A percentile compares a stretch with the other conserved stretches of the same genome.
phyloP scores from a whole-genome alignment of 306 rosid genomes.

The Biancaea sappan region DNA sequence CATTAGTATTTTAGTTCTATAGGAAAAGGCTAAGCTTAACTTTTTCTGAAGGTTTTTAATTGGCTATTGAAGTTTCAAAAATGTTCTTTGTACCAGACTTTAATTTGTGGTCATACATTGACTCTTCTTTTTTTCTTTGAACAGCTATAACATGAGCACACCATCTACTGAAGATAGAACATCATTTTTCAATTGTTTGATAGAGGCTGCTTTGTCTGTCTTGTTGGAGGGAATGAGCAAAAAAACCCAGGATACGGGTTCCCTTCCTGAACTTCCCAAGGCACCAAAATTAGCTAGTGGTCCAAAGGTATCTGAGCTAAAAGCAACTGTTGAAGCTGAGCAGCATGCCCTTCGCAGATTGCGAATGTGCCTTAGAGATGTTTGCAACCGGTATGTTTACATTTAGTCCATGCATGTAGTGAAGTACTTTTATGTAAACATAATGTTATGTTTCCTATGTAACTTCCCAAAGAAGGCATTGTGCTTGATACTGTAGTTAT shows the following conservation, averaged over 20 bases:
- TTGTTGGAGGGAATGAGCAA: conserved; percentile 58
- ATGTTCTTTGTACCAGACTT: conserved; percentile 2
- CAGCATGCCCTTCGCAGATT: conserved; percentile 96
- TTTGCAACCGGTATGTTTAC: conserved; percentile 85
- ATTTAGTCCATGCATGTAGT: background rate
- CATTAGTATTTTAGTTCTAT: conserved; percentile 12
- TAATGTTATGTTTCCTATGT: background rate
- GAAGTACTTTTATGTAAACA: background rate
- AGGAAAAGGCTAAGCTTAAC: conserved; percentile 11
- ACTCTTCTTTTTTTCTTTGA: conserved; percentile 23
- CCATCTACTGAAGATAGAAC: conserved; percentile 73
- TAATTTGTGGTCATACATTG: conserved; percentile 30
- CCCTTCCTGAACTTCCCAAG: conserved; percentile 84
- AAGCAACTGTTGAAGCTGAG: conserved; percentile 91
- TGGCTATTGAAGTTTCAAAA: background rate
- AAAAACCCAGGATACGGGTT: conserved; percentile 49
- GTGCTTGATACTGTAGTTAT: background rate
- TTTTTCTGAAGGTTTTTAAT: conserved; percentile 11
- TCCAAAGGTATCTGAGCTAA: conserved; percentile 89
- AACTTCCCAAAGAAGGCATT: background rate
- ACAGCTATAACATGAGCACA: conserved; percentile 72
- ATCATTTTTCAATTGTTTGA: conserved; percentile 62
- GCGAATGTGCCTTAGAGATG: conserved; percentile 98
- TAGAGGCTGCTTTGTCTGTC: conserved; percentile 83
- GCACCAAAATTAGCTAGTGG: conserved; percentile 87